phyloP scores from a whole-genome alignment of 768 basidiomycete genomes.

The Russula lepida region DNA sequence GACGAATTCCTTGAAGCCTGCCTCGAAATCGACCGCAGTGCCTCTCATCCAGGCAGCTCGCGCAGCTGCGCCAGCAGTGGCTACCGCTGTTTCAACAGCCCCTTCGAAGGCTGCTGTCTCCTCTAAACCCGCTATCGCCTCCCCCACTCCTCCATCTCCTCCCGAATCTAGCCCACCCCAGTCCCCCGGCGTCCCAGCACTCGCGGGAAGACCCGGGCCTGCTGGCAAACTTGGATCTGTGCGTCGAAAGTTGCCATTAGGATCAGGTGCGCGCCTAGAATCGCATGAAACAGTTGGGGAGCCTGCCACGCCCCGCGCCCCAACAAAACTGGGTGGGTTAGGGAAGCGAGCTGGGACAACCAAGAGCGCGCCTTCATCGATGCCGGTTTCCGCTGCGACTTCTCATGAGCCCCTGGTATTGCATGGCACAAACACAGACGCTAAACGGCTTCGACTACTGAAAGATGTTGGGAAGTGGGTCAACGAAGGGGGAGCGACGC shows the following conservation, averaged over 20 bases:
- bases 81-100: slow-evolving; percentile 20
- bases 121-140: slow-evolving; percentile 21
- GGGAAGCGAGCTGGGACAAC: slow-evolving; percentile 36
- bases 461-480: slow-evolving; percentile 81
- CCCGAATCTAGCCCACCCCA: slow-evolving; percentile 36
- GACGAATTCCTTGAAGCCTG: slow-evolving; percentile 82
- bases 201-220: slow-evolving; percentile 33
- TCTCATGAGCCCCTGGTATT: slow-evolving; percentile 32
- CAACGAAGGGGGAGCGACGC: slow-evolving; percentile 73
- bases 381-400: slow-evolving; percentile 29
- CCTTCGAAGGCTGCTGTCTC: slow-evolving; percentile 19
- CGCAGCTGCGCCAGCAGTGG: slow-evolving; percentile 31
- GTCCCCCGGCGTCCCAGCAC: slow-evolving; percentile 34
- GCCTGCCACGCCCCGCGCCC: slow-evolving; percentile 24
- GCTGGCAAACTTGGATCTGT: slow-evolving; percentile 51
- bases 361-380: slow-evolving; percentile 28
- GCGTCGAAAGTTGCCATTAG: slow-evolving; percentile 62
- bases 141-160: slow-evolving; percentile 21
- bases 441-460: slow-evolving; percentile 55
- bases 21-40: slow-evolving; percentile 72
- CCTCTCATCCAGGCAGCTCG: slow-evolving; percentile 87
- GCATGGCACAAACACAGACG: slow-evolving; percentile 46
- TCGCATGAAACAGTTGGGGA: slow-evolving; percentile 36
- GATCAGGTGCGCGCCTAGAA: slow-evolving; percentile 42
- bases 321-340: slow-evolving; percentile 23